Evolutionary conservation across 2,329 filamentous ascomycete species (phyloP).

Genomic region (Fusarium tricinctum): DNA sequence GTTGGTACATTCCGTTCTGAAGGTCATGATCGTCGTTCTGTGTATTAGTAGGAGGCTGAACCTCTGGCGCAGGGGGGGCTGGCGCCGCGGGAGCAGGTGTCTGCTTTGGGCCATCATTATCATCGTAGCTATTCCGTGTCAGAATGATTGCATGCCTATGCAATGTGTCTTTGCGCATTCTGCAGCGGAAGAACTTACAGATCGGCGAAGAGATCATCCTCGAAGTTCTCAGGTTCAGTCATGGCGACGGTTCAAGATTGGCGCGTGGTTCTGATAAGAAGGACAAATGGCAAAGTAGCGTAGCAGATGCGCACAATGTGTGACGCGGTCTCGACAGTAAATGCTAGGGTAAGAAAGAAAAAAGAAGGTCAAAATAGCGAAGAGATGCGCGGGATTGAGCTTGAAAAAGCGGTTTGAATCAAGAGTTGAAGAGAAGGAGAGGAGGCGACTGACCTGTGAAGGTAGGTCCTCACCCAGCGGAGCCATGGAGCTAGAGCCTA

Average conservation of each 20-base stretch:
- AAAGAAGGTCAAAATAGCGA: not conserved
- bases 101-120: conserved; percentile 66
- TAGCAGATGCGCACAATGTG: conserved; percentile 14
- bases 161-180: not conserved
- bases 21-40: conserved; percentile 46
- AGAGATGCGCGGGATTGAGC: conserved; percentile 7
- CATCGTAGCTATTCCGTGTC: conserved; percentile 70
- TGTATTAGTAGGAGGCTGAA: conserved; percentile 46
- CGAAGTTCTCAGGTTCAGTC: conserved; percentile 85
- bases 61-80: conserved; percentile 47
- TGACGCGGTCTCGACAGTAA: conserved; percentile 3
- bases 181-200: conserved; percentile 72
- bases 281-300: conserved; percentile 7
- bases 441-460: conserved; percentile 38
- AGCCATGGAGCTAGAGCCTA: conserved; percentile 32
- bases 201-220: conserved; percentile 96
- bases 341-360: not conserved
- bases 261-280: conserved; percentile 28
- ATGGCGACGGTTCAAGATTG: conserved; percentile 61
- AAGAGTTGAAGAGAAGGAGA: conserved; percentile 31
- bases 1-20: conserved; percentile 39
- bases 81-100: conserved; percentile 51
- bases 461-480: conserved; percentile 33
- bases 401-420: conserved; percentile 13
- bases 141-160: conserved; percentile 3